Evolutionary conservation across 192 early-diverging fungal species (phyloP), one percentile per base, ranked within the genome.

Genomic region (Helicostylum pulchrum): DNA sequence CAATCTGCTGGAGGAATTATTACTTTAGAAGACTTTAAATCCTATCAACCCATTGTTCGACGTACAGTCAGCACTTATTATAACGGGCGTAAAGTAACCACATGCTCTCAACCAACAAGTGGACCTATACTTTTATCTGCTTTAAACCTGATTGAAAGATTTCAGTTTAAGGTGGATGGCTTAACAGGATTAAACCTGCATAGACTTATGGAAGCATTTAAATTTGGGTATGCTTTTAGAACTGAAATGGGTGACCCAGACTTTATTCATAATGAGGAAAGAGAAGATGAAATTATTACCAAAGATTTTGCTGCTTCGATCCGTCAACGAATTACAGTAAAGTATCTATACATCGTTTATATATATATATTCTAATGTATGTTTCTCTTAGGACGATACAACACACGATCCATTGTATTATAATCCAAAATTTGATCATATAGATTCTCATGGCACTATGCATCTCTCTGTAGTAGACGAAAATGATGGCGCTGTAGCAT

Each of bases 141-240:
- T 65, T 80, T 98, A 45, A 96, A 96, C 51, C 82, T 94, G 19
- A 68, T 95, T 57, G 96, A 98, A 71, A 83, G 91, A 47, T 96
- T 82, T 72, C 79, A 89, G 39, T 79, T 95, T 19, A 74, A 72
- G 0, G 36, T 66, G 19, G 78, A 85, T 32, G 87, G 88, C 0
- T 70, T 77, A n/a, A 80, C 81, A 3, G 79, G 82, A 6, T 26
- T 90, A 17, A 93, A 88, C 54, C 73, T 87, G 19, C 94, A 98
- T 70, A 86, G 90, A 53, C 74, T 95, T 10, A 78, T 94, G 6
- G 96, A 98, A 68, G 84, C 91, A 12, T 85, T 94, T 65, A 96
- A 96, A 70, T 90, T 75, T 65, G 94, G 88, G 4, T 93, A 85
- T 71, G 93, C 94, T 2, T 85, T 89, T 69, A 82, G 94, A 44